Base-by-base conservation (phyloP, 2,329 filamentous ascomycete genomes). In the Diplodia corticola region DNA sequence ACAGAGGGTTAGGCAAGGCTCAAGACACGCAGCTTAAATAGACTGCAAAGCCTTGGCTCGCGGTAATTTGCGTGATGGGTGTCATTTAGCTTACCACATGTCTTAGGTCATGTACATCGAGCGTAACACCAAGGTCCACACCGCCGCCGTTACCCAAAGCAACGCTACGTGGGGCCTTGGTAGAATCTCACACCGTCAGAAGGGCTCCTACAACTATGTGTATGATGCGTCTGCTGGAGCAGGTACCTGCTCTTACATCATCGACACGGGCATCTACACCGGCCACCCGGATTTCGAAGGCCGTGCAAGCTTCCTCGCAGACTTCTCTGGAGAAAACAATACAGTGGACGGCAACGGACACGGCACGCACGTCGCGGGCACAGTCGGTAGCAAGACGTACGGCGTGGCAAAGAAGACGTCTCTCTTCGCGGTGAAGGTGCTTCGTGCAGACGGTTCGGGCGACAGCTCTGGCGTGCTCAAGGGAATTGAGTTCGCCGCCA, bases 161-260 rank as follows among this genome's bases (percentile, higher is more conserved):
- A 89, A 91, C 79, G 91, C 96, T 69, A 95, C 95, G 17, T 99
- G 95, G 96, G 96, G 95, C 83, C 86, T 99, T 71, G 95, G 95
- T 72, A 92, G 95, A 88, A 91, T 99, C 82, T 99, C 95, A 28
- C 95, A 99, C 85, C 92, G 95, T 73, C 85, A 95, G 70, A 78
- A 91, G 73, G 93, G 88, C 79, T 98, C 94, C 84, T 98, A 97
- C 88, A 97, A 98, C 84, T 99, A 99, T 85, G 86, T 98, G 37
- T 99, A 94, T 79, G 95, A 99, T 82, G 97, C 98, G 85, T 99
- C 98, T 76, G 95, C 93, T 69, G 80, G 80, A 63, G 68, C 70
- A 12, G 79, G 77, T 64, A 79, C 80, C n/a, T 80, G 83, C 66
- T 78, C 83, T 61, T 83, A 83, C 71, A 73, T 83, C 67, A 71